Evolutionary conservation across 1,139 yeast genomes (phyloP).

Genomic region (Geotrichum phurueaensis): DNA sequence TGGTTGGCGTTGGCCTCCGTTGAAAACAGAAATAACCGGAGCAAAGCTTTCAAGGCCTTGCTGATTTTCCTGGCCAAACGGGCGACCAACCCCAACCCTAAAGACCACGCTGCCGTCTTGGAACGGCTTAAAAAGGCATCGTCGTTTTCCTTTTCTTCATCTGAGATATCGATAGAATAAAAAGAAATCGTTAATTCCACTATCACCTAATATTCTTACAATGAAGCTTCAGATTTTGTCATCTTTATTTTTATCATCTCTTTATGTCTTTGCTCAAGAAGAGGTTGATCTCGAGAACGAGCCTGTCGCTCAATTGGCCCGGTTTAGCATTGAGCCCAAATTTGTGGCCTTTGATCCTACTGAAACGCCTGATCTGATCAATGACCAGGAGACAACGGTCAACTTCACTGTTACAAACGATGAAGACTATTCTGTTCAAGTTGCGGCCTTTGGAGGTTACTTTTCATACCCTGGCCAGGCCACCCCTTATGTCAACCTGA

Average conservation of each 20-base stretch:
- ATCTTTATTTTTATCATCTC: neutral
- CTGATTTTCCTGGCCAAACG: neutral
- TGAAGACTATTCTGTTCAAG: slow-evolving; percentile 48
- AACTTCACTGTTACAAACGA: slow-evolving; percentile 51
- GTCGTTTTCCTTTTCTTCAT: neutral
- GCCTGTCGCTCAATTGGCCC: neutral
- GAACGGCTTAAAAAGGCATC: neutral
- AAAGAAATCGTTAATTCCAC: neutral
- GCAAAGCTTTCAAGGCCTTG: neutral
- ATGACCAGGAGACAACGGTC: slow-evolving; percentile 53
- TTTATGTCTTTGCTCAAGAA: neutral
- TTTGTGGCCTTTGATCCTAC: slow-evolving; percentile 15
- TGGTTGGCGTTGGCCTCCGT: neutral
- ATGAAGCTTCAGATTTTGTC: neutral
- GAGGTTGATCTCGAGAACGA: neutral
- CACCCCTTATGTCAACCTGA: slow-evolving; percentile 39
- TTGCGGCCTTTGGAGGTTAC: slow-evolving; percentile 73
- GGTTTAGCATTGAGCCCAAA: neutral
- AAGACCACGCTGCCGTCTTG: neutral
- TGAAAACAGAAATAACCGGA: neutral
- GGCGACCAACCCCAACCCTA: slow-evolving; percentile 5
- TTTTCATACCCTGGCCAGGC: slow-evolving; percentile 50
- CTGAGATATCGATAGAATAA: neutral
- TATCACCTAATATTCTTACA: neutral
- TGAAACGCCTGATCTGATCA: slow-evolving; percentile 27